phyloP scores from a whole-genome alignment of 1,139 yeast genomes.

The Taiozyma onychis region DNA sequence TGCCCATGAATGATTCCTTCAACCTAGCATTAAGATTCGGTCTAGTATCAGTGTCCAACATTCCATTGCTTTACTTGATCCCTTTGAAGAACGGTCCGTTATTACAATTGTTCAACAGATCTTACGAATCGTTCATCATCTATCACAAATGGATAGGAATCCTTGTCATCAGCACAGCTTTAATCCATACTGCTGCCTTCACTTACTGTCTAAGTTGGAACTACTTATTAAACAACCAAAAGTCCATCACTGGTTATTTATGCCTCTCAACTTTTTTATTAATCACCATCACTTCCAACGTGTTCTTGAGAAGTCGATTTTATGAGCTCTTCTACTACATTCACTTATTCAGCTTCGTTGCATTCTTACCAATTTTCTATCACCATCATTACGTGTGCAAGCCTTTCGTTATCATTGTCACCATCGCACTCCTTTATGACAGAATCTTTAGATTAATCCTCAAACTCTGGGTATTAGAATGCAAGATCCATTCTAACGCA shows the following conservation, averaged over 20 bases:
- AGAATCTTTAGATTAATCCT: slow-evolving; percentile 13
- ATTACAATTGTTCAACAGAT: slow-evolving; percentile 11
- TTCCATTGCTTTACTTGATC: slow-evolving; percentile 21
- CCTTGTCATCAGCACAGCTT: slow-evolving; percentile 13
- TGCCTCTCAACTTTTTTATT: slow-evolving; percentile 9
- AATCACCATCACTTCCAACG: slow-evolving; percentile 14
- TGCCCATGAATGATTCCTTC: slow-evolving; percentile 20
- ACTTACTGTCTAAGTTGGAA: slow-evolving; percentile 17
- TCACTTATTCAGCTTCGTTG: slow-evolving; percentile 15
- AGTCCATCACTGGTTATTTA: slow-evolving; percentile 14
- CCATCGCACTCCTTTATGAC: slow-evolving; percentile 13
- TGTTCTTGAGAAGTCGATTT: slow-evolving; percentile 10
- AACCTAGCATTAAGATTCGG: slow-evolving; percentile 22
- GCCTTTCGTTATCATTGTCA: slow-evolving; percentile 16
- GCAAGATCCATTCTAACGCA: slow-evolving; percentile 4
- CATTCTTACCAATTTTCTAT: slow-evolving; percentile 20
- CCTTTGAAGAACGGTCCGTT: slow-evolving; percentile 23
- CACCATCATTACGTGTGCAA: slow-evolving; percentile 21
- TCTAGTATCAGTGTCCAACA: slow-evolving; percentile 20
- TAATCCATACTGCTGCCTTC: slow-evolving; percentile 16
- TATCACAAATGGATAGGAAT: slow-evolving; percentile 22
- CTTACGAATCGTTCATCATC: slow-evolving; percentile 21
- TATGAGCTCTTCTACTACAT: slow-evolving; percentile 20
- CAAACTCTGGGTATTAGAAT: slow-evolving; percentile 14
- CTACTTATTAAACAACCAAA: slow-evolving; percentile 8